Conservation (phyloP, 2,329 filamentous ascomycete species). For the Claviceps spartinae region DNA sequence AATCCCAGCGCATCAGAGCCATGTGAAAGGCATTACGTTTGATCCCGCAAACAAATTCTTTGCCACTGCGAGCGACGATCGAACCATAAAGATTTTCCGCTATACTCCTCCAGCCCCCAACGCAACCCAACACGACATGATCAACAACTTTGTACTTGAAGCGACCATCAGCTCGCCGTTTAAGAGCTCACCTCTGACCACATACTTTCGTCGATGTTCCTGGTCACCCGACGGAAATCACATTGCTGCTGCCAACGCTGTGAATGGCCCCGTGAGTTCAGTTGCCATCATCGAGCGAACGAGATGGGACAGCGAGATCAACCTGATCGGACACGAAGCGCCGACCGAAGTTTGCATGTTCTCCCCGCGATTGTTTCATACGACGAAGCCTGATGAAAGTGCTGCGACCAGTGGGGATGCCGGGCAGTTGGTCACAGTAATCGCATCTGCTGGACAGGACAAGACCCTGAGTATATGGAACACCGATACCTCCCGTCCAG, state of each 20-base stretch:
- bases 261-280: slow-evolving; percentile 93
- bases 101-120: slow-evolving; percentile 87
- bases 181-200: slow-evolving; percentile 81
- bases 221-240: slow-evolving; percentile 97
- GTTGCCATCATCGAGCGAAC: slow-evolving; percentile 91
- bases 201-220: slow-evolving; percentile 90
- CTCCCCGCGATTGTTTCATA: slow-evolving; percentile 78
- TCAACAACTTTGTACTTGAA: slow-evolving; percentile 92
- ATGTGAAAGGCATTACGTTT: slow-evolving; percentile 97
- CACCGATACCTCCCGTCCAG: slow-evolving; percentile 81
- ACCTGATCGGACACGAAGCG: slow-evolving; percentile 91
- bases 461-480: slow-evolving; percentile 97
- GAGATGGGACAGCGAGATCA: slow-evolving; percentile 92
- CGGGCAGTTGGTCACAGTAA: slow-evolving; percentile 63
- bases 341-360: slow-evolving; percentile 97
- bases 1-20: slow-evolving; percentile 82
- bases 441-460: slow-evolving; percentile 92
- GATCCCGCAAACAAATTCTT: slow-evolving; percentile 99
- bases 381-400: slow-evolving; percentile 47
- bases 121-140: slow-evolving; percentile 85
- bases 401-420: slow-evolving; percentile 29
- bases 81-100: slow-evolving; percentile 90
- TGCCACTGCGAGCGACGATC: slow-evolving; percentile 91
- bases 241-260: slow-evolving; percentile 91
- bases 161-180: slow-evolving; percentile 84